Base-by-base conservation (phyloP, 1,284 basidiomycete genomes). In the Boletellus deceptivus region DNA sequence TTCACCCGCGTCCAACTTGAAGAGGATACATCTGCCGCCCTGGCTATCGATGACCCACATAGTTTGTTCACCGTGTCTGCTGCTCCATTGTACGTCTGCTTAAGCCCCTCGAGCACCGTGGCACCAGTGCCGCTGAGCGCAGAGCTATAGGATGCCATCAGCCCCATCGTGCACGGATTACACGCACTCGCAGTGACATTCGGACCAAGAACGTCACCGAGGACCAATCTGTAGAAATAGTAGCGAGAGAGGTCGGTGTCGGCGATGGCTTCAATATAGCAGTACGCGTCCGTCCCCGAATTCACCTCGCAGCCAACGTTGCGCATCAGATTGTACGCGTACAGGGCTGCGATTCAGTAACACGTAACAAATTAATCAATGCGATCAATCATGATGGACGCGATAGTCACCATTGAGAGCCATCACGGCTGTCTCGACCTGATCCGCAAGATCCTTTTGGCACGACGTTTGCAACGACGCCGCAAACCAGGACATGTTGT, bases 191-290 rank as follows among this genome's bases (percentile, higher is more conserved):
- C 64, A 14, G 77, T 73, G 18, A 65, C 64, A 49, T 45, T 49
- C 3, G 72, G 69, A 9, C 82, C 81, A 2, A 87, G 68, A 10
- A 58, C 50, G 16, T 72, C 68, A 10, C 83, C 84, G 9, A 83
- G 74, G 2, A 83, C 81, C 6, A 90, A 72, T 37, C 73, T 65
- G 70, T 87, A 91, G 62, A 82, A 79, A 70, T 82, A 89, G 14
- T 82, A 64, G 62, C 86, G 85, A 9, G 80, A 74, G 0, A 84
- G 77, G 53, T 79, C 78, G 5, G 72, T 29, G 53, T 72, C 72
- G 36, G 66, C 72, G 7, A 78, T 77, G 25, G 88, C 86, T 53
- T 80, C 74, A 49, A 89, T 49, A 69, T 81, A 90, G 70, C 88
- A 91, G 68, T 89, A 91, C 1, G 79, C 69, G 57, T 82, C 75